These are phyloP conservation scores for Backusella tarrabulga DNA, from an alignment of 192 early-diverging fungal species.

Conservation along the genomic window DNA sequence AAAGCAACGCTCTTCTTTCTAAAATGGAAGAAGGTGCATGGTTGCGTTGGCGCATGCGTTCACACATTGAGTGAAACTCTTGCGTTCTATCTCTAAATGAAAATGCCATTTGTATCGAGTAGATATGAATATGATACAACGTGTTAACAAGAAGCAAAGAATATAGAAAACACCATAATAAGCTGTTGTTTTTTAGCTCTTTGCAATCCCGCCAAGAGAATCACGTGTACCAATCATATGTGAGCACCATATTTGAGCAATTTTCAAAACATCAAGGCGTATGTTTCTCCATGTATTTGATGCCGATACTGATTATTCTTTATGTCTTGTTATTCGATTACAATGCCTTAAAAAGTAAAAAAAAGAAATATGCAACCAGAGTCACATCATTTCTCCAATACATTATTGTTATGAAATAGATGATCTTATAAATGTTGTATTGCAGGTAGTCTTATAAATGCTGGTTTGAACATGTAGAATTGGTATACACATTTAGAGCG, in stretches of 20 bases:
- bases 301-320: too few relatives aligned
- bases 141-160: background rate
- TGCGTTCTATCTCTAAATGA: slow-evolving; percentile 73
- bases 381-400: too few relatives aligned
- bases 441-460: too few relatives aligned
- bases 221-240: slow-evolving; percentile 1
- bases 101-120: slow-evolving; percentile 3
- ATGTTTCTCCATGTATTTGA: too few relatives aligned
- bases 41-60: slow-evolving; percentile 61
- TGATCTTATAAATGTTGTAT: too few relatives aligned
- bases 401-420: too few relatives aligned
- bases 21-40: slow-evolving; percentile 17
- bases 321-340: too few relatives aligned
- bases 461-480: too few relatives aligned
- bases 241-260: background rate
- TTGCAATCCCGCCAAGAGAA: background rate
- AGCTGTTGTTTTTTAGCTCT: background rate
- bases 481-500: too few relatives aligned
- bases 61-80: slow-evolving; percentile 84
- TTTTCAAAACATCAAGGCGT: background rate
- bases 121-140: background rate
- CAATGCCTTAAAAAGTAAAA: too few relatives aligned
- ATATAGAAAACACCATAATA: background rate
- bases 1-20: slow-evolving; percentile 22
- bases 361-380: too few relatives aligned